A percentile compares a stretch with the other conserved stretches of the same genome.
These are phyloP conservation scores for Penicillium subrubescens DNA, from an alignment of 495 filamentous ascomycete species.

Conservation along the genomic window DNA sequence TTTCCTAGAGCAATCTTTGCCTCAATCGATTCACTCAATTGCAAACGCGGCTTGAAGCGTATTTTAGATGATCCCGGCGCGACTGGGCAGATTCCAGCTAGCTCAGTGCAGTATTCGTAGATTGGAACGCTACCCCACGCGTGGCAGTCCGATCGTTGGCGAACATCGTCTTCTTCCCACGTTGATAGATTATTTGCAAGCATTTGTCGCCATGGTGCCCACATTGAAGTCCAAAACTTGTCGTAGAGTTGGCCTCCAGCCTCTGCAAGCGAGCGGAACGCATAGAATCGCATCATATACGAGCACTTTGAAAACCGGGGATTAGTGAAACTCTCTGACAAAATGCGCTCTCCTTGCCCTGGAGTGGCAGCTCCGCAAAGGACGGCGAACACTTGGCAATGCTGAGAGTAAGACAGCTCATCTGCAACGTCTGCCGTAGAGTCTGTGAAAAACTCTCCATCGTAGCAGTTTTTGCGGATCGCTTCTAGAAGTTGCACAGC, in stretches of 20 bases:
- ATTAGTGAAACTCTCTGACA: constrained; percentile 30
- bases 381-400: constrained; percentile 30
- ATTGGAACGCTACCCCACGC: constrained; percentile 47
- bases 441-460: constrained; percentile 17
- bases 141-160: constrained; percentile 44
- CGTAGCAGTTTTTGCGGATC: constrained; percentile 20
- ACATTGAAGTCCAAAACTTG: constrained; percentile 28
- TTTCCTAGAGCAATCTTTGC: constrained; percentile 34
- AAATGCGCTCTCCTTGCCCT: constrained; percentile 19
- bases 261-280: constrained; percentile 33
- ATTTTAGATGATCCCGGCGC: constrained; percentile 28
- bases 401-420: constrained; percentile 28
- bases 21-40: constrained; percentile 22
- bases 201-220: constrained; percentile 37
- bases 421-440: constrained; percentile 24
- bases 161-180: constrained; percentile 45
- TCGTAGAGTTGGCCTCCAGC: constrained; percentile 32
- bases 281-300: constrained; percentile 46
- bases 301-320: constrained; percentile 36
- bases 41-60: constrained; percentile 35
- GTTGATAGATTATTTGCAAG: constrained; percentile 40
- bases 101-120: constrained; percentile 42
- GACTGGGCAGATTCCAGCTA: constrained; percentile 33
- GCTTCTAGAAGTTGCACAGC: constrained; percentile 18
- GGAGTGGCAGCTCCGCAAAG: constrained; percentile 22